Base-by-base conservation (phyloP, 208 protist genomes). In the Wallacemonas sp. region DNA sequence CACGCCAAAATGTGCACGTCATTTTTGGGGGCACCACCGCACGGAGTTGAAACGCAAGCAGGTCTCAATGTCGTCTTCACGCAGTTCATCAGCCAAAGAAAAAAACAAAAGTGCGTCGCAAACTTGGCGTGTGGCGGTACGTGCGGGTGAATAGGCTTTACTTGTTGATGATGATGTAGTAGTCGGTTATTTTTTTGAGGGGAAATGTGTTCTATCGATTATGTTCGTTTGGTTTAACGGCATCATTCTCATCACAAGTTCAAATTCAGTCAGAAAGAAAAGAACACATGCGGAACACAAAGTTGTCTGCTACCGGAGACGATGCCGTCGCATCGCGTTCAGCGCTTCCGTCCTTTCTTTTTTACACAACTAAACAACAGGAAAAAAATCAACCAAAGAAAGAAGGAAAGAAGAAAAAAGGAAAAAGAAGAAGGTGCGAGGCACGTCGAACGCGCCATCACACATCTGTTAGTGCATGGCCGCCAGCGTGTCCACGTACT, bases 321-420 rank as follows among this genome's bases (percentile, higher is more conserved):
- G 36, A 41, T 14, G 36, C 44, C 18, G 12, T 12, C 44, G 20
- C 44, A 16, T 49, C 44, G 12, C 10, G 44, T 16, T 22, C 44
- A 49, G 44, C 8, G 12, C 38, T 31, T 65, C 38, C 32, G n/a
- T 23, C 46, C 14, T 44, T 61, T 59, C 41, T n/a, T 36, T 36
- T 52, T 46, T 44, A 45, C 11, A 52, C 3, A 23, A 20, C 29
- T 20, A 28, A 46, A n/a, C n/a, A n/a, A n/a, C 36, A 0, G 10
- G 36, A 41, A 41, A 41, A 14, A 41, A 20, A 12, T 32, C 20
- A 18, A 26, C 20, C 23, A 55, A 31, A 55, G 26, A 41, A 48
- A 31, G 29, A 63, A 57, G 28, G 11, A 20, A 45, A 65, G 36
- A 72, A 36, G 66, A 25, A 65, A 28, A 61, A 22, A 8, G 49